A percentile compares a stretch with the other conserved stretches of the same genome.
Evolutionary conservation across 1,139 yeast genomes (phyloP).

Genomic region (Candida glucosophila): DNA sequence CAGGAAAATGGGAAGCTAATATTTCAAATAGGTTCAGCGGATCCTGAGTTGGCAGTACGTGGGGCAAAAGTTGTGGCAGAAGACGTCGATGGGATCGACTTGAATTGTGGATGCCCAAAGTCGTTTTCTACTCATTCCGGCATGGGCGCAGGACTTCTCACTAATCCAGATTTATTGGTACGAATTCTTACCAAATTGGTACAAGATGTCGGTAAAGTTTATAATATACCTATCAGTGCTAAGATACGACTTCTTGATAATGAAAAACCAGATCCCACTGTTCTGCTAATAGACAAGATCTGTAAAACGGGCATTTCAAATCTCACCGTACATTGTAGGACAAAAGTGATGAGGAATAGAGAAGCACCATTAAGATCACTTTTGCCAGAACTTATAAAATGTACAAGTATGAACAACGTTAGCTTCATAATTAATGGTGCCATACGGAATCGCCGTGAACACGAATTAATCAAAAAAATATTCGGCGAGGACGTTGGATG

Average conservation of each 20-base stretch:
- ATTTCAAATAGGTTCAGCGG: conserved; percentile 85
- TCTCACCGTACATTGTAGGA: conserved; percentile 86
- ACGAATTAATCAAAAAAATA: conserved; percentile 38
- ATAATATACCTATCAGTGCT: conserved; percentile 75
- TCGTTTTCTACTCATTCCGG: conserved; percentile 85
- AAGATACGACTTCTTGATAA: conserved; percentile 72
- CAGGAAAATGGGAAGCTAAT: conserved; percentile 58
- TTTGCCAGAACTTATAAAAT: conserved; percentile 50
- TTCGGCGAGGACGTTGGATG: conserved; percentile 63
- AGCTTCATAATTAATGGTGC: conserved; percentile 79
- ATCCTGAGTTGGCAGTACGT: conserved; percentile 74
- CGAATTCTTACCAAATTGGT: conserved; percentile 63
- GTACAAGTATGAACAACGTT: conserved; percentile 58
- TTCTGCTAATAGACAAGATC: conserved; percentile 50
- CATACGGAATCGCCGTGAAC: conserved; percentile 48
- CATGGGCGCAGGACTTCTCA: conserved; percentile 91
- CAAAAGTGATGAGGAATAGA: conserved; percentile 82
- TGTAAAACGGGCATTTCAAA: conserved; percentile 77
- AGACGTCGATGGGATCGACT: conserved; percentile 89
- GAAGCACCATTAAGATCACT: conserved; percentile 69
- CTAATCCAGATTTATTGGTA: conserved; percentile 72
- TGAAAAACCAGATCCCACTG: conserved; percentile 45
- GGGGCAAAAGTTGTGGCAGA: conserved; percentile 75
- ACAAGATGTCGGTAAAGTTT: conserved; percentile 68
- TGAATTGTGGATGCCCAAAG: conserved; percentile 95